Evolutionary conservation across 371 early-diverging fungal genomes (phyloP).

Genomic region (Mucor circinelloides): DNA sequence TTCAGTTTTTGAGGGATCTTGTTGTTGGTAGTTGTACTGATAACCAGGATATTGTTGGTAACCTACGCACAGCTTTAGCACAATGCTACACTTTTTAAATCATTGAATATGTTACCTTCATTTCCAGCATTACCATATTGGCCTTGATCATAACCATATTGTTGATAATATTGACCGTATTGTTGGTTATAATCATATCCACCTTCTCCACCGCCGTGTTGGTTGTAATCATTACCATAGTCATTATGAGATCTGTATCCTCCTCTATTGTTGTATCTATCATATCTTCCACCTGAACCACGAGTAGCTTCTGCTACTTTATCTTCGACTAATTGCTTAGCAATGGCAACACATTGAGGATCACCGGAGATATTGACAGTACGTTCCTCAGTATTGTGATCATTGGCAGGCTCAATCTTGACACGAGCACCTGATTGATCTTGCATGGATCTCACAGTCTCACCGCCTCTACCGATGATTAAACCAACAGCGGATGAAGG

Average conservation of each 20-base stretch:
- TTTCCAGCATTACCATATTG: slow-evolving; percentile 5
- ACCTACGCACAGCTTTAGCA: not conserved
- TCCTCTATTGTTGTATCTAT: slow-evolving; percentile 32
- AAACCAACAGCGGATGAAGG: slow-evolving; percentile 78
- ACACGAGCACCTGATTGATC: slow-evolving; percentile 83
- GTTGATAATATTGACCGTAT: slow-evolving; percentile 47
- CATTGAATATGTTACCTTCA: not conserved
- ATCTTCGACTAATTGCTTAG: slow-evolving; percentile 59
- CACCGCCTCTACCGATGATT: slow-evolving; percentile 86
- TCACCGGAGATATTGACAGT: slow-evolving; percentile 47
- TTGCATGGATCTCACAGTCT: slow-evolving; percentile 85
- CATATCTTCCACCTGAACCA: slow-evolving; percentile 35
- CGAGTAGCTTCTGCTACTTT: slow-evolving; percentile 55
- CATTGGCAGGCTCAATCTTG: slow-evolving; percentile 65
- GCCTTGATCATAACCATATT: slow-evolving; percentile 41
- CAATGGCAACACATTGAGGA: slow-evolving; percentile 55
- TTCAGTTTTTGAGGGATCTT: not conserved
- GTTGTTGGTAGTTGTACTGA: slow-evolving; percentile 32
- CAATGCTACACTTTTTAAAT: not conserved
- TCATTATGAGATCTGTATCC: slow-evolving; percentile 30
- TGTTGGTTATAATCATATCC: slow-evolving; percentile 37
- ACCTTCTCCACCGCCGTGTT: slow-evolving; percentile 6
- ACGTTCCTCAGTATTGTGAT: slow-evolving; percentile 39
- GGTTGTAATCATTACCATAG: slow-evolving; percentile 11
- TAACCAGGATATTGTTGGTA: slow-evolving; percentile 32